phyloP scores from a whole-genome alignment of 176 grass and related monocot genomes.

The Hsuehochloa calcarea region DNA sequence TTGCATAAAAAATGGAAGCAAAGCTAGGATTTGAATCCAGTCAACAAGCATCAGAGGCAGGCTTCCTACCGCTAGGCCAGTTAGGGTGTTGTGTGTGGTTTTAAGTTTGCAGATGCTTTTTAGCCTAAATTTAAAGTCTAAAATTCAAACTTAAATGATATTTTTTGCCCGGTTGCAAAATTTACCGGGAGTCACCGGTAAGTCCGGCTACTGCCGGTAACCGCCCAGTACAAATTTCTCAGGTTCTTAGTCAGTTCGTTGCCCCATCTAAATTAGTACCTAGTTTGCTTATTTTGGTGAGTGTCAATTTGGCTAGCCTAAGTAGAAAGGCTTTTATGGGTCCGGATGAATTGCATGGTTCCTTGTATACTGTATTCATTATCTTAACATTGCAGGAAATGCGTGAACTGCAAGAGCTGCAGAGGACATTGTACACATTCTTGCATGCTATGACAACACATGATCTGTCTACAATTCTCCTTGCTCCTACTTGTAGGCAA shows the following conservation, averaged over 20 bases:
- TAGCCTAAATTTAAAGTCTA: no score
- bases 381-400: slow-evolving; percentile 66
- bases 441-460: slow-evolving; percentile 78
- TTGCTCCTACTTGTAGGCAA: slow-evolving; percentile 64
- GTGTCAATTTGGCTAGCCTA: not conserved
- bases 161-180: no score
- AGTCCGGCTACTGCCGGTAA: no score
- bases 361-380: slow-evolving; percentile 32
- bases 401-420: slow-evolving; percentile 91
- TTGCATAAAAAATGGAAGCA: no score
- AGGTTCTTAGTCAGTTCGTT: not conserved
- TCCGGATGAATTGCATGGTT: slow-evolving; percentile 16
- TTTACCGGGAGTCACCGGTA: no score
- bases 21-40: not conserved
- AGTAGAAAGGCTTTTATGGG: not conserved
- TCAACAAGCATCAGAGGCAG: not conserved
- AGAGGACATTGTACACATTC: slow-evolving; percentile 79
- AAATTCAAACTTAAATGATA: no score
- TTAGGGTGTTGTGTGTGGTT: not conserved
- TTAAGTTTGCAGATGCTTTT: no score
- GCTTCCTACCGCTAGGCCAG: not conserved
- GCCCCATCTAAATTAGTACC: not conserved
- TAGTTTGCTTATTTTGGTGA: slow-evolving; percentile 16
- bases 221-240: not conserved
- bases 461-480: slow-evolving; percentile 78